Evolutionary conservation across 768 basidiomycete species (phyloP), one percentile per base, ranked within the genome.

Genomic region (Pleurotus eryngii): DNA sequence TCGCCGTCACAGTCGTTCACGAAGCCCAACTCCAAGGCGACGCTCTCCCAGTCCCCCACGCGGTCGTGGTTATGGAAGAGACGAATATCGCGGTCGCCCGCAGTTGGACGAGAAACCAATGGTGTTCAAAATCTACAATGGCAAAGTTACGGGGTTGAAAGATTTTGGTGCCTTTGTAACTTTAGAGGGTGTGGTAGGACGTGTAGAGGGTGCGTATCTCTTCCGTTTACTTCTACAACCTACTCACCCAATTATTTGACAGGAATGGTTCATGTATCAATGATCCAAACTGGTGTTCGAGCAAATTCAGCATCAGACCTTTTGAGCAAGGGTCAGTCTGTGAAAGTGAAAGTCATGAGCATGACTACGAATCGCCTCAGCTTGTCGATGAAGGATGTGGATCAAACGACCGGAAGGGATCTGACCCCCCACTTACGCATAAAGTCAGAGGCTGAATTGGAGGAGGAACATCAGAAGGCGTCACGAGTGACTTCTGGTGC

Each of bases 191-290:
- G 74, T 98, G 47, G 73, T 76, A 12, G 95, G 95, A 9, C 78
- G 94, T 24, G 86, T 82, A 7, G 96, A 99, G 81, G 97, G 96
- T 94, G 73, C 61, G 85, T 71, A 42, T 48, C 9, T 35, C 20
- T 17, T 43, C 42, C 50, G 22, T 48, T 17, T 14, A 20, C n/a
- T 49, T 40, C 18, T 58, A 17, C 59, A 46, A 7, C 6, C 35
- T n/a, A 24, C 35, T 50, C 15, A 57, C 63, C 35, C 67, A 27
- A 45, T 40, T 15, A 47, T 35, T 38, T 4, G 59, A 15, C 57
- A 98, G 96, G 96, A n/a, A 86, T 99, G 87, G 92, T 98, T 20
- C 97, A 98, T 70, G 87, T 98, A 62, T 96, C 95, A 22, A 89
- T 86, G 60, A 96, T 98, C 47, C 91, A 95, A 64, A 77, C 81